A percentile compares a stretch with the other conserved stretches of the same genome.
Conservation (phyloP, 352 stramenopile species). For the Pythium myriotylum region DNA sequence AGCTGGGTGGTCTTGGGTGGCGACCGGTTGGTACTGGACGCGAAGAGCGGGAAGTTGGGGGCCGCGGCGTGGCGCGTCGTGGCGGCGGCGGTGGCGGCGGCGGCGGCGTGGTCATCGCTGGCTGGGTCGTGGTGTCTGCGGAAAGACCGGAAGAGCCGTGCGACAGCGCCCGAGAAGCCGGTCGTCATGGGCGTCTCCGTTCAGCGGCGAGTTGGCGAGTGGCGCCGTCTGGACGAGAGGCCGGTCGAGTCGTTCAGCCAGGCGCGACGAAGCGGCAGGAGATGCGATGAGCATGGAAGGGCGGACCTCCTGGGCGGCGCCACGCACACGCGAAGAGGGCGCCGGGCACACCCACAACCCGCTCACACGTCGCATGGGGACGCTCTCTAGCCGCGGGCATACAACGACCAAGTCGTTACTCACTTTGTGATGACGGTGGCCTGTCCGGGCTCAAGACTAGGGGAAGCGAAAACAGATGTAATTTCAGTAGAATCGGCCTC, state of each 20-base stretch:
- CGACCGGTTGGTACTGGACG: neutral
- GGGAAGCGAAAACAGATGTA: neutral
- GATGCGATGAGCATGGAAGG: slow-evolving; percentile 2
- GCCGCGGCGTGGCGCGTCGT: neutral
- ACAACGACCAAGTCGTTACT: slow-evolving; percentile 7
- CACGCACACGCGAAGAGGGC: neutral
- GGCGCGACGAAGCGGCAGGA: slow-evolving; percentile 5
- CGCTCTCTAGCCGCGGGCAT: slow-evolving; percentile 5
- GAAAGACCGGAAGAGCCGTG: slow-evolving; percentile 27
- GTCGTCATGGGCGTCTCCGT: slow-evolving; percentile 1
- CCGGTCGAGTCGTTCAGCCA: neutral
- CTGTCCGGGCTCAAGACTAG: neutral
- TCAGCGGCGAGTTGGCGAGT: neutral
- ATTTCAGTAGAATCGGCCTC: neutral
- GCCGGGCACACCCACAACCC: neutral
- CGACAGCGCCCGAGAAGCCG: slow-evolving; percentile 23
- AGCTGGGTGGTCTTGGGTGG: slow-evolving; percentile 13
- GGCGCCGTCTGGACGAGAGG: neutral
- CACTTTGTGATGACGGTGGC: slow-evolving; percentile 5
- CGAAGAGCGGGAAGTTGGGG: slow-evolving; percentile 6
- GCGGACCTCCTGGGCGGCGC: neutral
- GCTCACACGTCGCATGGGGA: slow-evolving; percentile 12
- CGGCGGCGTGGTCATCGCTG: neutral
- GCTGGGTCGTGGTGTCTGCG: slow-evolving; percentile 12
- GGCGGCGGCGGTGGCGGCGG: neutral